A percentile compares a stretch with the other conserved stretches of the same genome.
These are phyloP conservation scores for Straminergon stramineum DNA, from an alignment of 225 moss, liverwort and hornwort genomes.

Conservation along the genomic window DNA sequence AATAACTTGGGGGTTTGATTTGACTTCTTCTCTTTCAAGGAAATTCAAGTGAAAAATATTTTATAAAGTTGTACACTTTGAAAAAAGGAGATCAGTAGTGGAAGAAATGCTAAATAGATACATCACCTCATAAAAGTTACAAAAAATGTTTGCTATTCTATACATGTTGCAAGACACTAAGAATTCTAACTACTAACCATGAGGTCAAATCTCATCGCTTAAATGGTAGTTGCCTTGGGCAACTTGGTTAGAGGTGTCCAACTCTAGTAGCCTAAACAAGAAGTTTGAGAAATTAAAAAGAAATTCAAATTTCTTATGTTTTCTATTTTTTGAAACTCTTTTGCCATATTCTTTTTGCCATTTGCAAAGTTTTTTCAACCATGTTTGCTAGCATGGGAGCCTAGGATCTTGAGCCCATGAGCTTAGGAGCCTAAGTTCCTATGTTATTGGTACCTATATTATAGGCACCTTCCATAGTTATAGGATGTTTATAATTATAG, in stretches of 20 bases:
- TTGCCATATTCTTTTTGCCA: neutral
- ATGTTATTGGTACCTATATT: too few relatives aligned
- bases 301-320: neutral
- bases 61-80: rapidly evolving
- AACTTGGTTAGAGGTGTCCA: rapidly evolving
- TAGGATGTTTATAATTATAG: too few relatives aligned
- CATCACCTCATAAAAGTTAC: neutral
- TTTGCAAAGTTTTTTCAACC: rapidly evolving
- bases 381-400: too few relatives aligned
- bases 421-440: too few relatives aligned
- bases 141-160: neutral
- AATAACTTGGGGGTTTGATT: neutral
- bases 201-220: neutral
- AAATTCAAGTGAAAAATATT: neutral
- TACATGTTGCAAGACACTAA: neutral
- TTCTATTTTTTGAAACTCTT: neutral
- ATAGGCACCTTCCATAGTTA: too few relatives aligned
- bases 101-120: neutral
- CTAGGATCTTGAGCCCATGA: too few relatives aligned
- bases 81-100: rapidly evolving
- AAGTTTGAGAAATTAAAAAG: neutral
- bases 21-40: neutral
- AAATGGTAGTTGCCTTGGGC: neutral
- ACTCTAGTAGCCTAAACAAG: rapidly evolving
- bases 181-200: neutral